These are phyloP conservation scores for Podaxis rugospora DNA, from an alignment of 768 basidiomycete genomes.

Conservation along the genomic window DNA sequence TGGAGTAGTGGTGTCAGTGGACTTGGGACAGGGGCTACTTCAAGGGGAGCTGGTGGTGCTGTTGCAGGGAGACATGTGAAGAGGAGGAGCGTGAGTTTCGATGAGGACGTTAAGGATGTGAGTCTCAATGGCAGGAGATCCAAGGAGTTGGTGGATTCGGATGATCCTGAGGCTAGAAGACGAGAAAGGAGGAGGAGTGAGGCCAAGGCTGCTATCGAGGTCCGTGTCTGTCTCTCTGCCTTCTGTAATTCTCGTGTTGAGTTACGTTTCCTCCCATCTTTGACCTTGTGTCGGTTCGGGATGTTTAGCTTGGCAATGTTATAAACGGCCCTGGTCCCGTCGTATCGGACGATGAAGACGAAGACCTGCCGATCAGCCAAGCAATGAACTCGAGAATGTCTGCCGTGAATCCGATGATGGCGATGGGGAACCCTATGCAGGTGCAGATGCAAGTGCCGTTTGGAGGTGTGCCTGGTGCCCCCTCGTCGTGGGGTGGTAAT, in stretches of 20 bases:
- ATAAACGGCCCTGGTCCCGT: slow-evolving; percentile 74
- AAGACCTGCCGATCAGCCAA: slow-evolving; percentile 45
- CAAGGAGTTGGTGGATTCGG: slow-evolving; percentile 14
- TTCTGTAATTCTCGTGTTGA: slow-evolving; percentile 8
- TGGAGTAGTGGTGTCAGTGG: slow-evolving; percentile 32
- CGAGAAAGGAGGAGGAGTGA: slow-evolving; percentile 74
- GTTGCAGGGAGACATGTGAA: slow-evolving; percentile 32
- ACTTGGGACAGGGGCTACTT: slow-evolving; percentile 16
- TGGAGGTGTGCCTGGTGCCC: slow-evolving; percentile 14
- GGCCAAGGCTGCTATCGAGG: slow-evolving; percentile 87
- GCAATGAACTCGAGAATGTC: slow-evolving; percentile 36
- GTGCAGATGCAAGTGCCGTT: slow-evolving; percentile 23
- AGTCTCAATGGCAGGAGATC: slow-evolving; percentile 18
- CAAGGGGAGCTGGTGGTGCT: background rate
- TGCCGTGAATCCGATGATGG: slow-evolving; percentile 42
- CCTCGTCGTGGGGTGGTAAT: slow-evolving; percentile 21
- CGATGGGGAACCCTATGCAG: slow-evolving; percentile 28
- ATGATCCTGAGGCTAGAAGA: slow-evolving; percentile 51
- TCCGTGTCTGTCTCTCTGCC: slow-evolving; percentile 29
- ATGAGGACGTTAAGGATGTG: slow-evolving; percentile 37
- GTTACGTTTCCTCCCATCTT: slow-evolving; percentile 1
- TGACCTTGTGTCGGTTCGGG: too few species aligned
- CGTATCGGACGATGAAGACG: slow-evolving; percentile 50
- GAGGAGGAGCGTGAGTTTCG: slow-evolving; percentile 67
- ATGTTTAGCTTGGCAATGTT: slow-evolving; percentile 73